Evolutionary conservation across 345 rosid species (phyloP).

Genomic region (Moricandia moricandioides): DNA sequence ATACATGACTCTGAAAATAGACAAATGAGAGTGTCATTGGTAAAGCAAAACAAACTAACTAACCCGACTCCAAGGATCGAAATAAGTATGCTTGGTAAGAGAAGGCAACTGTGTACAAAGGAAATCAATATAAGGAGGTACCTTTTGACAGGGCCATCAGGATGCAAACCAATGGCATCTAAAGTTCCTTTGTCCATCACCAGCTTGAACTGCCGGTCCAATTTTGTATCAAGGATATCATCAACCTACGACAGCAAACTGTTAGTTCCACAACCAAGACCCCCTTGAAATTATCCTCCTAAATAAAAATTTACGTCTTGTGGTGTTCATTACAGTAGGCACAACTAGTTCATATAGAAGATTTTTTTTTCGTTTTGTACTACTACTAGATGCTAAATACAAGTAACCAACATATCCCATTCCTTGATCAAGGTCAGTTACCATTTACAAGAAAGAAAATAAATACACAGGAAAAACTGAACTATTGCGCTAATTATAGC

Average conservation of each 20-base stretch:
- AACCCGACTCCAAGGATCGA: too few species aligned
- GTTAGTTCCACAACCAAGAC: slow-evolving; percentile 13
- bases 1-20: slow-evolving; percentile 65
- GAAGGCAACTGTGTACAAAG: background rate
- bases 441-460: background rate
- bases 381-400: background rate
- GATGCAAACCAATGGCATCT: slow-evolving; percentile 98
- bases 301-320: background rate
- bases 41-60: background rate
- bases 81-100: too few species aligned
- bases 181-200: slow-evolving; percentile 97
- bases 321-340: background rate
- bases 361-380: background rate
- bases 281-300: background rate
- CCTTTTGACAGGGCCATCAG: slow-evolving; percentile 91
- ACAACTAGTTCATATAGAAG: slow-evolving; percentile 11
- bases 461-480: background rate
- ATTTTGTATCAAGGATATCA: slow-evolving; percentile 80
- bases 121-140: slow-evolving; percentile 25
- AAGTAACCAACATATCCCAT: background rate
- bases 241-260: slow-evolving; percentile 53
- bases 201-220: slow-evolving; percentile 68
- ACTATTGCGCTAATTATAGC: background rate
- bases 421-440: background rate
- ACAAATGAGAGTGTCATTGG: background rate